Evolutionary conservation across 371 early-diverging fungal genomes (phyloP), one percentile per base, ranked within the genome.

Genomic region (Syncephalis fuscata): DNA sequence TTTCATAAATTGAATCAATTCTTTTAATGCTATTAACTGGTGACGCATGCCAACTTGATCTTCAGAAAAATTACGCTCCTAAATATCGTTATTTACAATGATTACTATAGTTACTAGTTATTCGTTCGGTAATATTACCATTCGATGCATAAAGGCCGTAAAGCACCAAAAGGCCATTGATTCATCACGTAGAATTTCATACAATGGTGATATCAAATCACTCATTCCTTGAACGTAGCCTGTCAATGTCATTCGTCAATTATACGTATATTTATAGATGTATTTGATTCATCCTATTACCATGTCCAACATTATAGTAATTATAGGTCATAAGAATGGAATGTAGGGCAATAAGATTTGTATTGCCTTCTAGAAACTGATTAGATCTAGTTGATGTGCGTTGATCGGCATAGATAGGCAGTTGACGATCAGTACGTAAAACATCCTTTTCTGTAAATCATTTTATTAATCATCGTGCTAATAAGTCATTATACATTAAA

Each of bases 141-240:
- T 78, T 46, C 75, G 67, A 41, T 88, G 73, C 96, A 95, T 95
- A 46, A 87, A 78, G n/a, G 62, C 64, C 0, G 72, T 76, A 63
- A 93, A 93, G 19, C 82, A 80, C 91, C 92, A 92, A 54, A 93
- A 95, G 0, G 90, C 74, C 53, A 84, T 77, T 9, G 79, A 84
- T 61, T 95, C 95, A 52, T 89, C 80, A 26, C 75, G 73, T 76
- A 90, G 82, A 0, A 82, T 84, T 0, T 76, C 82, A 68, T 85
- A 79, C 8, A 94, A 58, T 1, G 93, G 93, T 5, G 92, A 80
- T 22, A 86, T 63, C 8, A 95, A 60, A 58, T 95, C 96, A 16
- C 83, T 85, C 96, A 95, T 95, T 37, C 96, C 96, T 63, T 95
- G 96, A 0, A 92, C 94, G 57, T 94, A 96, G 2, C 90, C 92